Conservation (phyloP, 805 yeast genomes). For the Cyberlindnera japonica region DNA sequence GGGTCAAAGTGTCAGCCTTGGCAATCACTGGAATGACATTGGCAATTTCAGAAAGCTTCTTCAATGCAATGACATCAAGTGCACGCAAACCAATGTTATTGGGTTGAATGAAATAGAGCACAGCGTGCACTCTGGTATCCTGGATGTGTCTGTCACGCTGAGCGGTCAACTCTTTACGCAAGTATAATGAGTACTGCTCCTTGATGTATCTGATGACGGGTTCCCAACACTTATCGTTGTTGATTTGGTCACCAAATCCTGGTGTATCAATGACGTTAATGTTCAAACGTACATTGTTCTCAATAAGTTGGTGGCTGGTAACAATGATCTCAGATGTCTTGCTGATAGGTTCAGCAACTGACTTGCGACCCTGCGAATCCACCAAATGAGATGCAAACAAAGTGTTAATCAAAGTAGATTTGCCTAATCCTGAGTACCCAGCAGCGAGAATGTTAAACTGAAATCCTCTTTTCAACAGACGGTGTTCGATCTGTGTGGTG, state of each 20-base stretch:
- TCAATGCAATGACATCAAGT: conserved; percentile 78
- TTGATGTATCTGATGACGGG: conserved; percentile 91
- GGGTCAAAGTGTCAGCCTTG: conserved; percentile 84
- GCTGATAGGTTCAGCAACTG: conserved; percentile 66
- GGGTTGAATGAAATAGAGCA: conserved; percentile 87
- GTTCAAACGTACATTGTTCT: conserved; percentile 82
- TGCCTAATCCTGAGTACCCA: conserved; percentile 92
- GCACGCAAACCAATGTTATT: conserved; percentile 81
- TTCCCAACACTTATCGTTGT: conserved; percentile 95
- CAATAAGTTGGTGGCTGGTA: conserved; percentile 65
- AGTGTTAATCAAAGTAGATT: conserved; percentile 87
- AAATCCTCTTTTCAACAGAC: conserved; percentile 88
- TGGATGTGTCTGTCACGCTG: conserved; percentile 78
- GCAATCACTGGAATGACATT: conserved; percentile 96
- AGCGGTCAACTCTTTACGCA: conserved; percentile 92
- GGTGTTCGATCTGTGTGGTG: conserved; percentile 90
- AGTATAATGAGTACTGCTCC: conserved; percentile 88
- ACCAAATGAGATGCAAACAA: conserved; percentile 80
- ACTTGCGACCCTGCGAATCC: conserved; percentile 67
- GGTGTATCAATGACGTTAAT: conserved; percentile 94
- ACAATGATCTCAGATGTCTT: conserved; percentile 84
- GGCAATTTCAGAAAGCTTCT: conserved; percentile 81
- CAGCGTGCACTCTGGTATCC: conserved; percentile 92
- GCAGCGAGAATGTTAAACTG: conserved; percentile 93
- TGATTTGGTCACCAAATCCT: conserved; percentile 95